These are phyloP conservation scores for Lactarius pseudohatsudake DNA, from an alignment of 768 basidiomycete genomes.

Conservation along the genomic window DNA sequence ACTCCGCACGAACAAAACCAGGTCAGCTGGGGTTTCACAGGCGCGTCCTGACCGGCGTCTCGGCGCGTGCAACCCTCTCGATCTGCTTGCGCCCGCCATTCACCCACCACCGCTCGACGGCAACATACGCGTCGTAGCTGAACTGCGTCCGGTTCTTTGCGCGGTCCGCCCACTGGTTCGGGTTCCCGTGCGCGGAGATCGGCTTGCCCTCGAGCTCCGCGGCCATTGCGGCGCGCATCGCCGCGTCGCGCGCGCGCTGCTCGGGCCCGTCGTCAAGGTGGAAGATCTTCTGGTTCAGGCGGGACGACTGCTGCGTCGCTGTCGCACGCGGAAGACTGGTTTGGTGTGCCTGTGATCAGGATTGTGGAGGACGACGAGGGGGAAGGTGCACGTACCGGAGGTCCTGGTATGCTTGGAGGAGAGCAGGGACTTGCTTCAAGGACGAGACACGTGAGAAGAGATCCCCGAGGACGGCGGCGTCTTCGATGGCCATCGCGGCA, in stretches of 20 bases:
- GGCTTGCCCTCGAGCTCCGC: constrained; percentile 35
- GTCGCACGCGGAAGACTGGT: constrained; percentile 46
- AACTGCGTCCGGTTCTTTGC: constrained; percentile 49
- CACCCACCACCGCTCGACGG: constrained; percentile 52
- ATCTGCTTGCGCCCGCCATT: constrained; percentile 33
- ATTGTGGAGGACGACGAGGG: not conserved
- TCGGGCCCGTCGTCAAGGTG: constrained; percentile 55
- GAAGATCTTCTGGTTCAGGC: constrained; percentile 53
- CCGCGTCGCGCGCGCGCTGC: constrained; percentile 50
- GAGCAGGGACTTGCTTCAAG: constrained; percentile 42
- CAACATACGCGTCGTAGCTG: constrained; percentile 54
- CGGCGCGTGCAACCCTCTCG: not conserved
- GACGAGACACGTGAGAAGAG: constrained; percentile 50
- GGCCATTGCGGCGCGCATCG: constrained; percentile 52
- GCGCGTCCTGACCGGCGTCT: not conserved
- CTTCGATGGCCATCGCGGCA: constrained; percentile 50
- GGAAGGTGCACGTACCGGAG: constrained; percentile 39
- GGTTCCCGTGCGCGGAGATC: constrained; percentile 38
- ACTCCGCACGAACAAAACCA: too few relatives aligned
- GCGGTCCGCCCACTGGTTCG: constrained; percentile 61
- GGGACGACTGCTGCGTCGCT: constrained; percentile 48
- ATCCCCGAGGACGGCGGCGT: constrained; percentile 46
- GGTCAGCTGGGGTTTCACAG: not conserved
- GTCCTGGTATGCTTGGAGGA: constrained; percentile 52
- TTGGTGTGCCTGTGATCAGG: not conserved